Base-by-base conservation (phyloP, 2,329 filamentous ascomycete genomes). In the Cladosporium phlei region DNA sequence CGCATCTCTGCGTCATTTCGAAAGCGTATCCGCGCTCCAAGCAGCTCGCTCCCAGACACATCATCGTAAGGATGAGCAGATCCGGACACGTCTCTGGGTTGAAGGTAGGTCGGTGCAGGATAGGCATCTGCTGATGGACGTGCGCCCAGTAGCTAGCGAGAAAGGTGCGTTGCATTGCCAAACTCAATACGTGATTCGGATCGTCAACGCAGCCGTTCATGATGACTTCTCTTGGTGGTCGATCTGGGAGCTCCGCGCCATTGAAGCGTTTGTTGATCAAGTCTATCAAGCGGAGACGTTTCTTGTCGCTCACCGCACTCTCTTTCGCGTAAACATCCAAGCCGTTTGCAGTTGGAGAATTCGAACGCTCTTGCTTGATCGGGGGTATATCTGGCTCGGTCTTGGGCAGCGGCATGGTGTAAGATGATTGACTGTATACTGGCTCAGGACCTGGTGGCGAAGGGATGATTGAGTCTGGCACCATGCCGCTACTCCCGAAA, bases 91-190 rank as follows among this genome's bases (percentile, higher is more conserved):
- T 86, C 60, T 95, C 88, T 0, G 91, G 85, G 4, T 83, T 86
- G 66, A 97, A 98, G 0, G 91, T 96, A 3, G 93, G 89, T 61
- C 90, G 88, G 67, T 98, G 93, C 38, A 97, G 73, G 50, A 98
- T 95, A 1, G 93, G 93, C 53, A 97, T 76, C 64, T 97, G 93
- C 45, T 90, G 85, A 65, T 93, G 94, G 60, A 96, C 95, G 65
- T 96, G 86, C 44, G 86, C 77, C 93, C 93, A 98, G 66, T 94
- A 98, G 2, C 89, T 95, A 9, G 83, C 79, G 55, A 95, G 89
- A 61, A 96, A 97, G 3, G 83, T 85, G 67, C 96, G 88, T 86
- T 97, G 94, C 88, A 95, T 96, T 59, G 85, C 82, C 58, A 90
- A 76, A 65, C 91, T 95, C 52, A 97, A 71, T 4, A 81, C 75